These are phyloP conservation scores for Cardamine chenopodiifolia DNA, from an alignment of 345 rosid species.

Conservation along the genomic window DNA sequence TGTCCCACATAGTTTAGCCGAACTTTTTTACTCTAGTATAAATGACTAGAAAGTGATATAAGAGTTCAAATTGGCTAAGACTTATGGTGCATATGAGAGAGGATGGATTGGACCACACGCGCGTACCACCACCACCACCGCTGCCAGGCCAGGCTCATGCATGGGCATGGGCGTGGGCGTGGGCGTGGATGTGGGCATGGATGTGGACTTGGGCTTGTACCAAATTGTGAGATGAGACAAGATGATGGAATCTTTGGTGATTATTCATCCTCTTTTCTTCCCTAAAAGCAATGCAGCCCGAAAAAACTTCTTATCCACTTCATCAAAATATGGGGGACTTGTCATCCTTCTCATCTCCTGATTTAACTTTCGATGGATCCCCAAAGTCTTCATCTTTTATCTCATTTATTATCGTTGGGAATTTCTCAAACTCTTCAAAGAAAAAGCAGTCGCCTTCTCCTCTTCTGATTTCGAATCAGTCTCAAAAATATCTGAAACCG, in stretches of 20 bases:
- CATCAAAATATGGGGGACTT: constrained; percentile 66
- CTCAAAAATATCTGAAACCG: constrained; percentile 88
- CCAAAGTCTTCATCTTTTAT: constrained; percentile 56
- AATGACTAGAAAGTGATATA: too few relatives aligned
- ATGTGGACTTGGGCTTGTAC: too few relatives aligned
- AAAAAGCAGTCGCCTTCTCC: constrained; percentile 55
- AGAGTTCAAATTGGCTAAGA: too few relatives aligned
- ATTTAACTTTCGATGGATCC: constrained; percentile 41
- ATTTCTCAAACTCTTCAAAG: constrained; percentile 73
- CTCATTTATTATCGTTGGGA: constrained; percentile 48
- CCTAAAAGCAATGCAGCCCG: constrained; percentile 75
- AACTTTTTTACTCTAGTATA: too few relatives aligned
- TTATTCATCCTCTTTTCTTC: constrained; percentile 54
- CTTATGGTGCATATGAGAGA: too few relatives aligned
- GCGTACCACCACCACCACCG: too few relatives aligned
- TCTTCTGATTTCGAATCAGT: constrained; percentile 69
- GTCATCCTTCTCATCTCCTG: constrained; percentile 35
- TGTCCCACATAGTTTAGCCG: too few relatives aligned
- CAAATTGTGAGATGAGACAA: background rate
- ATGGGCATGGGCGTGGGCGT: too few relatives aligned
- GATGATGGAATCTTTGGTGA: constrained; percentile 5
- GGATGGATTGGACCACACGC: too few relatives aligned
- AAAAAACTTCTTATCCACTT: constrained; percentile 80
- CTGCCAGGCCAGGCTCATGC: too few relatives aligned
- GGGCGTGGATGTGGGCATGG: too few relatives aligned